Conservation (phyloP, 371 early-diverging fungal species). For the Rhizopus sp. region DNA sequence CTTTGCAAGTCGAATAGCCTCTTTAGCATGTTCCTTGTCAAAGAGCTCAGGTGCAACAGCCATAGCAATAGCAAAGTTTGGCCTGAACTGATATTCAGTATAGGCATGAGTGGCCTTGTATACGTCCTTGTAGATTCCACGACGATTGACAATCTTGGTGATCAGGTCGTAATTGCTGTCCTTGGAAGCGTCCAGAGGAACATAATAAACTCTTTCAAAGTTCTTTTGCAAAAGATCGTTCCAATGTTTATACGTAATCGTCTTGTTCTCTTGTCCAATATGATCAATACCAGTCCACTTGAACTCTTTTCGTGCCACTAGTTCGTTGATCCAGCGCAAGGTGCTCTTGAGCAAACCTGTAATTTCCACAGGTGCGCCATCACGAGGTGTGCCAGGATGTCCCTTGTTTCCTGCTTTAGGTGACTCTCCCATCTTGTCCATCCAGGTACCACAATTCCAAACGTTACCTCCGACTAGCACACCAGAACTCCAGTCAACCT, state of each 20-base stretch:
- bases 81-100: slow-evolving; percentile 92
- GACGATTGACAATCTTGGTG: slow-evolving; percentile 74
- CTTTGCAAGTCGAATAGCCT: slow-evolving; percentile 67
- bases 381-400: slow-evolving; percentile 91
- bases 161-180: slow-evolving; percentile 69
- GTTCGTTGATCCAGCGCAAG: slow-evolving; percentile 75
- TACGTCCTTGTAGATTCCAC: slow-evolving; percentile 97
- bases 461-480: slow-evolving; percentile 86
- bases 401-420: slow-evolving; percentile 90
- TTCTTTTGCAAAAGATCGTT: slow-evolving; percentile 70
- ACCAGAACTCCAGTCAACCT: slow-evolving; percentile 74
- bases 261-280: slow-evolving; percentile 25
- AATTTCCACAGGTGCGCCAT: slow-evolving; percentile 93
- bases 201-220: slow-evolving; percentile 90
- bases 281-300: slow-evolving; percentile 50
- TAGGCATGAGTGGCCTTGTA: slow-evolving; percentile 70
- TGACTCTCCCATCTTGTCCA: slow-evolving; percentile 99
- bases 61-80: slow-evolving; percentile 93
- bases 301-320: slow-evolving; percentile 51
- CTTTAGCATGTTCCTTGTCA: slow-evolving; percentile 69
- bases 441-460: slow-evolving; percentile 99
- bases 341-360: slow-evolving; percentile 85
- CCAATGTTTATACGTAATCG: slow-evolving; percentile 74
- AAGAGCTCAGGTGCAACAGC: slow-evolving; percentile 95
- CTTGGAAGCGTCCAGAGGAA: slow-evolving; percentile 62